Conservation (phyloP, 225 moss, liverwort and hornwort species). For the Sphagnum tenellum region DNA sequence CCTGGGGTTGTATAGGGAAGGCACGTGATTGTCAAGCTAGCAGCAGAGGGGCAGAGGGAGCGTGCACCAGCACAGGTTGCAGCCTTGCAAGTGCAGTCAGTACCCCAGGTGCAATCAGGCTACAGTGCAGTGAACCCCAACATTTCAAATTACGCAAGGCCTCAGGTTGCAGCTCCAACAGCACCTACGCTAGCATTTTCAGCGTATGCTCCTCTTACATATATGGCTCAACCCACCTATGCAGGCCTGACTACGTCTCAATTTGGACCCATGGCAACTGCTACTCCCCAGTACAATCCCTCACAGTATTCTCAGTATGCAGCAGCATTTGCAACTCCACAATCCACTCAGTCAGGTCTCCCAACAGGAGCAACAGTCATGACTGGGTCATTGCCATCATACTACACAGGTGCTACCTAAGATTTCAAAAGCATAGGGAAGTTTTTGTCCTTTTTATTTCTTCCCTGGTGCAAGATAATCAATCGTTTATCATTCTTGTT, state of each 20-base stretch:
- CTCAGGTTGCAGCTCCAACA: constrained; percentile 71
- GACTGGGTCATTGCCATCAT: constrained; percentile 58
- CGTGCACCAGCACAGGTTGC: constrained; percentile 52
- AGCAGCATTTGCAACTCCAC: constrained; percentile 49
- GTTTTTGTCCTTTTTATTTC: too few relatives aligned
- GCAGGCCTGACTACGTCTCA: constrained; percentile 65
- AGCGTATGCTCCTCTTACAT: constrained; percentile 56
- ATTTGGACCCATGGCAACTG: constrained; percentile 62
- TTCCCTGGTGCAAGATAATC: too few relatives aligned
- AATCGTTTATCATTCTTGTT: too few relatives aligned
- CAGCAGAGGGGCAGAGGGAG: constrained; percentile 91
- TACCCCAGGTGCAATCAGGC: constrained; percentile 66
- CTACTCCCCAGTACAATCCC: constrained; percentile 75
- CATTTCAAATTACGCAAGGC: constrained; percentile 61
- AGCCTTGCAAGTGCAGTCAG: constrained; percentile 55
- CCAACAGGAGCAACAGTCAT: constrained; percentile 60
- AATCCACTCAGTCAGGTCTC: constrained; percentile 70
- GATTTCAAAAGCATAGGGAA: background rate
- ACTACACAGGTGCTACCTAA: constrained; percentile 67
- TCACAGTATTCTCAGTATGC: constrained; percentile 89
- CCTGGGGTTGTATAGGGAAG: constrained; percentile 53
- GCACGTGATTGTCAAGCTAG: constrained; percentile 95
- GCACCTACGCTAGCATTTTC: constrained; percentile 68
- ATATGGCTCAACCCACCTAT: constrained; percentile 58
- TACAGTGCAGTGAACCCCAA: constrained; percentile 58